Base-by-base conservation (phyloP, 2,329 filamentous ascomycete species). In the Ophiostoma sp. region DNA sequence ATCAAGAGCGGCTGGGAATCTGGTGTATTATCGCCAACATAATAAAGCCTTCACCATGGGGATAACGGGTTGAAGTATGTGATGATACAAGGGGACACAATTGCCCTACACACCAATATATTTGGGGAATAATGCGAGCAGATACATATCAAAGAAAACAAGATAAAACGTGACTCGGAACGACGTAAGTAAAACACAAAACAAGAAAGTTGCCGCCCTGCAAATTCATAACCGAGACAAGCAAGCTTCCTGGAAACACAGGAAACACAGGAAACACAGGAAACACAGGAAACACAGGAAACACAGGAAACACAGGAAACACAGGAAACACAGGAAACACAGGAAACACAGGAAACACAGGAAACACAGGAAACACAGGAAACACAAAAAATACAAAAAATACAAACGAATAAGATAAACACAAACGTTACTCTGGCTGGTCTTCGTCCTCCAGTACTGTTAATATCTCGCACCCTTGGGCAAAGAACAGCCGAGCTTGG, bases 401-500 rank as follows among this genome's bases (percentile, higher is more conserved):
- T 18, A 63, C 18, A 63, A 63, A 40, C 58, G 36, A 27, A 9
- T 7, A 58, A 27, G 2, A 3, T 12, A 40, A 41, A 12, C 40
- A 8, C 12, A 1, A 14, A 41, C 58, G 27, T 18, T 55, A 60
- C 55, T 60, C 27, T 16, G 55, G 55, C 55, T 72, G 27, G 27
- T 27, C 69, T 44, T 66, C 71, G 12, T 73, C 70, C 47, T 72
- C 72, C 49, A 72, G 67, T 8, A 73, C 72, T 9, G 78, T 76
- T 2, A 72, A 44, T 11, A 83, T 74, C 74, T 87, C 91, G 77
- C 89, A 94, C 6, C 89, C 94, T 77, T 99, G 95, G 0, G 93
- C 88, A 78, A 98, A 99, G 81, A 98, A 98, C 65, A 98, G 84
- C 52, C 90, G 87, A 4, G 92, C 91, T 4, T 87, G 84, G 70